Conservation (phyloP, 2,329 filamentous ascomycete species). For the Thelonectria olida region DNA sequence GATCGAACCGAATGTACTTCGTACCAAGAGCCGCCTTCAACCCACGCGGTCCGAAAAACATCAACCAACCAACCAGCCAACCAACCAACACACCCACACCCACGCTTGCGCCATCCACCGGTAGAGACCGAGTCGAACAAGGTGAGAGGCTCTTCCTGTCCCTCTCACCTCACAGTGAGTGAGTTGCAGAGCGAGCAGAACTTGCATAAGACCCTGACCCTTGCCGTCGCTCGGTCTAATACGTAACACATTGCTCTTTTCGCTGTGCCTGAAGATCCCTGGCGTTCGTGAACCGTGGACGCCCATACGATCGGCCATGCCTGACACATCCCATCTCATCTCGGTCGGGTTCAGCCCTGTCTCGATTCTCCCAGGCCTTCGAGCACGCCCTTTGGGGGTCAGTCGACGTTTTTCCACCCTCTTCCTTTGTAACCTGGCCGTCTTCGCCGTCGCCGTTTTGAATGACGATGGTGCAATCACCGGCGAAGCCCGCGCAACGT, state of each 20-base stretch:
- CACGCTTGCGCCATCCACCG: slow-evolving; percentile 21
- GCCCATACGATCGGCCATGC: slow-evolving; percentile 16
- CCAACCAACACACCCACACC: slow-evolving; percentile 4
- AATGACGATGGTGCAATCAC: slow-evolving; percentile 35
- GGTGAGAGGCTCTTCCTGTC: slow-evolving; percentile 4
- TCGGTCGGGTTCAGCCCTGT: slow-evolving; percentile 23
- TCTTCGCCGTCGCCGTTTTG: slow-evolving; percentile 5
- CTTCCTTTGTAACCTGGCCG: neutral
- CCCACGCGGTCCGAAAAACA: neutral
- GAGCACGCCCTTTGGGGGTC: slow-evolving; percentile 10
- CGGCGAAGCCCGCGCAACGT: slow-evolving; percentile 30
- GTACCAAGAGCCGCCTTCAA: slow-evolving; percentile 17
- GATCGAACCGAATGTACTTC: neutral
- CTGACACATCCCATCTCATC: slow-evolving; percentile 21
- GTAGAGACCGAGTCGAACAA: slow-evolving; percentile 27
- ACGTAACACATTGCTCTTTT: slow-evolving; percentile 19
- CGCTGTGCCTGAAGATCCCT: slow-evolving; percentile 20
- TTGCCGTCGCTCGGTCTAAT: slow-evolving; percentile 16
- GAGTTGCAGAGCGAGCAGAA: neutral
- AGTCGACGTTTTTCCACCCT: slow-evolving; percentile 28
- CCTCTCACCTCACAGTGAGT: slow-evolving; percentile 1
- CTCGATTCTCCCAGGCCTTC: neutral
- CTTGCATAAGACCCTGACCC: slow-evolving; percentile 4
- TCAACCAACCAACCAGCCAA: slow-evolving; percentile 10
- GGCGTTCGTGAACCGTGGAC: slow-evolving; percentile 10